Conservation (phyloP, 805 yeast species). For the Candida nonsorbophila region DNA sequence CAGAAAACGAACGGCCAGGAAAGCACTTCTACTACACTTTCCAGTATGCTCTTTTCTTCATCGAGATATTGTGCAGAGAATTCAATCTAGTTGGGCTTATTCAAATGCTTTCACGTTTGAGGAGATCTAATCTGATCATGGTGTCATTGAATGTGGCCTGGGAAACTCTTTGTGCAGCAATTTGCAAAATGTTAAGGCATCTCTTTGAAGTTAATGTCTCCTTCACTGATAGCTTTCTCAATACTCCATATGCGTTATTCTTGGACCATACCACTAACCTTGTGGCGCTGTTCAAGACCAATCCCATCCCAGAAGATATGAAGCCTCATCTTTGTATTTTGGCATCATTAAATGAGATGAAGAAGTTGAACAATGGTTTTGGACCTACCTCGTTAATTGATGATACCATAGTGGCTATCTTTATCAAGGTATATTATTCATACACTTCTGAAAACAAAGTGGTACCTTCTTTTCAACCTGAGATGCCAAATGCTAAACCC, state of each 20-base stretch:
- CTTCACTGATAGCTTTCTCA: slow-evolving; percentile 49
- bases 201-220: slow-evolving; percentile 37
- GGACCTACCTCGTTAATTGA: slow-evolving; percentile 75
- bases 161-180: slow-evolving; percentile 53
- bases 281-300: slow-evolving; percentile 18
- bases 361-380: slow-evolving; percentile 73
- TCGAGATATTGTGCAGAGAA: slow-evolving; percentile 47
- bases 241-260: slow-evolving; percentile 42
- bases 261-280: slow-evolving; percentile 27
- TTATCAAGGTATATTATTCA: slow-evolving; percentile 41
- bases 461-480: slow-evolving; percentile 5
- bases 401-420: slow-evolving; percentile 63
- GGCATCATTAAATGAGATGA: slow-evolving; percentile 48
- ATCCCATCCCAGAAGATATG: slow-evolving; percentile 32
- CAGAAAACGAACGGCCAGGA: slow-evolving; percentile 88
- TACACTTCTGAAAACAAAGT: slow-evolving; percentile 3
- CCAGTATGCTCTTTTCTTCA: slow-evolving; percentile 61
- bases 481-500: slow-evolving; percentile 24
- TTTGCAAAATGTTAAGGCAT: slow-evolving; percentile 48
- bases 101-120: slow-evolving; percentile 62
- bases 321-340: slow-evolving; percentile 39
- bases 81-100: slow-evolving; percentile 57
- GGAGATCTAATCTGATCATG: slow-evolving; percentile 77
- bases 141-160: slow-evolving; percentile 57
- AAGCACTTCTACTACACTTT: slow-evolving; percentile 78